Evolutionary conservation across 116 monocot genomes (phyloP).

Genomic region (Cymodocea nodosa): DNA sequence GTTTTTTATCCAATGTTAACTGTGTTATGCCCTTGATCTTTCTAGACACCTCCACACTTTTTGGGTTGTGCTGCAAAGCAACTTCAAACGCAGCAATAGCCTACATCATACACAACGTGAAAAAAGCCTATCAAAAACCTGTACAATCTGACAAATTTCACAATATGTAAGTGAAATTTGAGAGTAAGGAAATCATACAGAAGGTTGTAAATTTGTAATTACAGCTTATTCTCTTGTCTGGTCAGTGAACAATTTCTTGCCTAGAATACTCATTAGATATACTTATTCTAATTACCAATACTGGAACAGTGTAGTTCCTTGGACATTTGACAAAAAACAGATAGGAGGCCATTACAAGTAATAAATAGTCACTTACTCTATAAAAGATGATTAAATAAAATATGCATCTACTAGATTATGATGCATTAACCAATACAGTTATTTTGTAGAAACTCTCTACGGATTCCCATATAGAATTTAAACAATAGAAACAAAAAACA

Average conservation of each 20-base stretch:
- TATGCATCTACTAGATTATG: too few species aligned
- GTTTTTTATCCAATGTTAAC: slow-evolving; percentile 55
- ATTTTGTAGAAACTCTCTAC: too few species aligned
- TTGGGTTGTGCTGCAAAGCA: slow-evolving; percentile 76
- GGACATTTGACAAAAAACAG: neutral
- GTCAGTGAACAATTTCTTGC: neutral
- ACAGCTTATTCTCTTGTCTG: too few species aligned
- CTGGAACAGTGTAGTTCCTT: neutral
- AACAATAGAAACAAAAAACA: neutral
- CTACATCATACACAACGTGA: slow-evolving; percentile 25
- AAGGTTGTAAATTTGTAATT: too few species aligned
- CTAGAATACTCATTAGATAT: neutral
- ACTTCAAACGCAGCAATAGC: slow-evolving; percentile 62
- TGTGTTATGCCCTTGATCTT: slow-evolving; percentile 73
- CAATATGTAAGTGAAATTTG: too few species aligned
- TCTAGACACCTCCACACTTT: slow-evolving; percentile 64
- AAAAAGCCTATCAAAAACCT: neutral
- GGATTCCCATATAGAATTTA: neutral
- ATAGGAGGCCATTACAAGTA: too few species aligned
- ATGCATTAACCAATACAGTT: too few species aligned
- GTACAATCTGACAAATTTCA: neutral
- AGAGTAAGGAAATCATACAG: too few species aligned
- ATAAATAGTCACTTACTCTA: too few species aligned
- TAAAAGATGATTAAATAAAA: neutral
- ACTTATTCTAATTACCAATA: neutral